Base-by-base conservation (phyloP, 2,329 filamentous ascomycete species). In the Exophiala mesophila region DNA sequence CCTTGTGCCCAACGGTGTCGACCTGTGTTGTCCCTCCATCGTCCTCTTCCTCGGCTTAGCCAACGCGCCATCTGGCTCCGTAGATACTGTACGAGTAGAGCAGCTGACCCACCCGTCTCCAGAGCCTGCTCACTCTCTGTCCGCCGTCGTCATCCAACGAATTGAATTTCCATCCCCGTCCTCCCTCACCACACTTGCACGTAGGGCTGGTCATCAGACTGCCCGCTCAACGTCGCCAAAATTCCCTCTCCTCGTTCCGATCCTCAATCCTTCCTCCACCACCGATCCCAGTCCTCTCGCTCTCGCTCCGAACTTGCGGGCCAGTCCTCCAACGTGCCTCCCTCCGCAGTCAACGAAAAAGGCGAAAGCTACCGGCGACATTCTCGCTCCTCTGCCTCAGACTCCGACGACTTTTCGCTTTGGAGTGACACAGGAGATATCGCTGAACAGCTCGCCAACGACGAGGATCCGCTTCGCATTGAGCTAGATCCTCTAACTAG, bases 371-470 rank as follows among this genome's bases (percentile, higher is more conserved):
- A 72, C 61, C 67, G 70, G 57, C 71, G 70, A 61, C 75, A 71
- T 55, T 78, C 76, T 19, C 56, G 59, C 37, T 68, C 67, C 49
- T 69, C 70, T 20, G 56, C 58, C 57, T 65, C 65, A 58, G 73
- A 72, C 43, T 79, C 77, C 47, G 73, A 73, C 63, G 79, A 83
- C 58, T 85, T 86, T 65, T 87, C 82, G 45, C 80, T 85, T 57
- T 96, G 88, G 88, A 89, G 86, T 61, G 88, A 96, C 66, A 95
- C 90, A 32, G 90, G 88, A 60, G 92, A 97, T 67, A 79, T 97
- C 58, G 88, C 87, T 59, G 90, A 96, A 70, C 90, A 94, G 74
- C 75, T 89, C 57, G 85, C 79, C 59, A 83, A 85, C 71, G 80
- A 82, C 59, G 80, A 90, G 67, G 87, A 95, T 63, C 86, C 88